Conservation (phyloP, 2,329 filamentous ascomycete species). For the Microcera coccophila region DNA sequence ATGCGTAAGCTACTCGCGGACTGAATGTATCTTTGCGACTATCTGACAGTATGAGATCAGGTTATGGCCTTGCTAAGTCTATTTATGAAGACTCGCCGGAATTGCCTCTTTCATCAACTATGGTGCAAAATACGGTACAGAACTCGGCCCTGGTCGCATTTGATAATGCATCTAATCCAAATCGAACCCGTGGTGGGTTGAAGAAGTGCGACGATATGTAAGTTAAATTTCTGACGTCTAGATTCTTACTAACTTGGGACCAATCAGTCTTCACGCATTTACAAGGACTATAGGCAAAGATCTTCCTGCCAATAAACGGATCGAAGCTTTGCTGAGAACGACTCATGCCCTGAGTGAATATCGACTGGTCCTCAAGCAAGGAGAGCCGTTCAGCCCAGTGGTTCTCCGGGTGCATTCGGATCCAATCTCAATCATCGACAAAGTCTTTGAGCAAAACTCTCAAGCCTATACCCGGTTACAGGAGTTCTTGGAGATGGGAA, state of each 20-base stretch:
- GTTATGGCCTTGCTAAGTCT: constrained; percentile 59
- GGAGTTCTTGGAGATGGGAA: constrained; percentile 66
- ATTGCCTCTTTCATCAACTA: constrained; percentile 44
- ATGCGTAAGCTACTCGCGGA: constrained; percentile 47
- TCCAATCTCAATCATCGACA: constrained; percentile 67
- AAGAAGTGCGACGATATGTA: constrained; percentile 75
- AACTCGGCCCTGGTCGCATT: constrained; percentile 65
- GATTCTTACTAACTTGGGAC: constrained; percentile 19
- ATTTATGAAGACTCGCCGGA: constrained; percentile 55
- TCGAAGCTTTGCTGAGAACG: constrained; percentile 63
- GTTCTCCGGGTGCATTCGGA: constrained; percentile 73
- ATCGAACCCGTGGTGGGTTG: constrained; percentile 69
- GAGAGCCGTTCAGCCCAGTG: constrained; percentile 75
- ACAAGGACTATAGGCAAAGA: constrained; percentile 53
- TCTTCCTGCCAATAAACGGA: constrained; percentile 47
- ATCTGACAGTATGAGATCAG: constrained; percentile 34
- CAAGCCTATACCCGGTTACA: constrained; percentile 71
- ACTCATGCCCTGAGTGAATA: constrained; percentile 75
- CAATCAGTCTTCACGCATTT: constrained; percentile 58
- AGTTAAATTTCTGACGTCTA: constrained; percentile 23
- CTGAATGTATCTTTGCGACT: background rate
- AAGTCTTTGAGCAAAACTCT: constrained; percentile 70
- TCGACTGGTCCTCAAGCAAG: constrained; percentile 72
- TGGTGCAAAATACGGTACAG: constrained; percentile 59
- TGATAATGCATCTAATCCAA: constrained; percentile 79